Evolutionary conservation across 768 basidiomycete species (phyloP).

Genomic region (Russula brevipes): DNA sequence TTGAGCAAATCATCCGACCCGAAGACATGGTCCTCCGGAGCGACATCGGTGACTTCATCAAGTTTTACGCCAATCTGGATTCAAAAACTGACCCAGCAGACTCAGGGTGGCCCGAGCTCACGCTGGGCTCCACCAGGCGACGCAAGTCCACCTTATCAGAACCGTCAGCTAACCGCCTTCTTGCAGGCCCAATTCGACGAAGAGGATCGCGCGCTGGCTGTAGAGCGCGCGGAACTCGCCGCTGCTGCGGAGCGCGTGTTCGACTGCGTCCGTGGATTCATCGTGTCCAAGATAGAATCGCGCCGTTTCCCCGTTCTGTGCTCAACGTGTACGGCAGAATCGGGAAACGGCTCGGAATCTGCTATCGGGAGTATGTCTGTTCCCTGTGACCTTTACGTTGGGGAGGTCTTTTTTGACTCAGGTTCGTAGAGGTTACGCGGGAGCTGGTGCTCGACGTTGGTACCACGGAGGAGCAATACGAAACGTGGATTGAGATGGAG

Average conservation of each 20-base stretch:
- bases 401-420: too few species aligned
- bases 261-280: slow-evolving; percentile 43
- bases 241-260: slow-evolving; percentile 31
- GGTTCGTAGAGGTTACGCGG: slow-evolving; percentile 8
- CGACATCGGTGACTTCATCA: neutral
- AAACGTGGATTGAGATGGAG: slow-evolving; percentile 43
- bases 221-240: slow-evolving; percentile 8
- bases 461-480: slow-evolving; percentile 39
- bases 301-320: slow-evolving; percentile 56
- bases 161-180: slow-evolving; percentile 1
- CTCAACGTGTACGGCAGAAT: slow-evolving; percentile 46
- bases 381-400: too few species aligned
- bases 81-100: neutral
- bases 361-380: slow-evolving; percentile 34
- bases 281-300: slow-evolving; percentile 46
- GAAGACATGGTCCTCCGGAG: slow-evolving; percentile 1
- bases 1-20: neutral
- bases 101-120: neutral
- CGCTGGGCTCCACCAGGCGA: neutral
- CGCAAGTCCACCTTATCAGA: neutral
- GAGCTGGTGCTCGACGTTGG: slow-evolving; percentile 42
- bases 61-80: neutral
- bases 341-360: neutral
- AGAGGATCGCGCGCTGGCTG: slow-evolving; percentile 6
- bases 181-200: slow-evolving; percentile 18